These are phyloP conservation scores for Diaporthe batatas DNA, from an alignment of 2,329 filamentous ascomycete species.

Conservation along the genomic window DNA sequence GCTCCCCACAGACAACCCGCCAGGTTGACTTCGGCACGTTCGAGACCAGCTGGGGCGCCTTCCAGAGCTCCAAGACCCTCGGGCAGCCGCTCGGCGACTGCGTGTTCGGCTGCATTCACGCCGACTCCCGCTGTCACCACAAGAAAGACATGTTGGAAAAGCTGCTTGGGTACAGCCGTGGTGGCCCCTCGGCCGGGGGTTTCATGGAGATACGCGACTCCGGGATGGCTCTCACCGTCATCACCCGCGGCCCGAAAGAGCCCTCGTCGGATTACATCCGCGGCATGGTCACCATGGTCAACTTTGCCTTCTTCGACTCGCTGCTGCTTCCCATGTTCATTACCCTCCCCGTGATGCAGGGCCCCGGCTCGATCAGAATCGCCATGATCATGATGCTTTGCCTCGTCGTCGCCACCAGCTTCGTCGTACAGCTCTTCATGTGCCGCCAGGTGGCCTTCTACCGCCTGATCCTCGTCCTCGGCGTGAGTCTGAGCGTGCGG, in stretches of 20 bases:
- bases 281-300: conserved; percentile 18
- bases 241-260: conserved; percentile 9
- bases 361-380: neutral
- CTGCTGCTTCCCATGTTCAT: conserved; percentile 11
- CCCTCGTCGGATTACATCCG: conserved; percentile 17
- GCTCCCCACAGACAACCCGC: conserved; percentile 18
- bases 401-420: conserved; percentile 8
- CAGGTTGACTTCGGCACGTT: conserved; percentile 11
- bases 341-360: neutral
- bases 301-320: conserved; percentile 27
- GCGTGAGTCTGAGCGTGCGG: conserved; percentile 11
- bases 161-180: neutral
- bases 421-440: conserved; percentile 1
- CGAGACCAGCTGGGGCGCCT: conserved; percentile 9
- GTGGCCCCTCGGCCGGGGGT: neutral
- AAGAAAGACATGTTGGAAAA: neutral
- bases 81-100: conserved; percentile 16
- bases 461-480: neutral
- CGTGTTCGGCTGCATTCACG: conserved; percentile 23
- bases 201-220: conserved; percentile 26
- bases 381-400: neutral
- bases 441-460: conserved; percentile 22
- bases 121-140: conserved; percentile 15
- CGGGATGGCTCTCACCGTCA: conserved; percentile 5
- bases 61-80: conserved; percentile 21